phyloP scores from a whole-genome alignment of 2,329 filamentous ascomycete species.

The Fusarium pseudonygamai region DNA sequence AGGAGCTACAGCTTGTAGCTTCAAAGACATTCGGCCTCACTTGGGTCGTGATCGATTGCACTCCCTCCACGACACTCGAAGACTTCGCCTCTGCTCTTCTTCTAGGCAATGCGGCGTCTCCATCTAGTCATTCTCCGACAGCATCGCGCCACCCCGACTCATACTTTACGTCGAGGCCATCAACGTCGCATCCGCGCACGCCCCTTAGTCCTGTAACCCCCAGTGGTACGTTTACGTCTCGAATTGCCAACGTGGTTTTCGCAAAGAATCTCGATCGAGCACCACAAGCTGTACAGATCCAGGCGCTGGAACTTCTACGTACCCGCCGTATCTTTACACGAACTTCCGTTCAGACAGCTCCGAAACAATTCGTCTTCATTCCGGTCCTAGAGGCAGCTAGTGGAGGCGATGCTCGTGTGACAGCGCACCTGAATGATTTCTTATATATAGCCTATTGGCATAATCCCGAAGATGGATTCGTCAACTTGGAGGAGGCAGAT shows the following conservation, averaged over 20 bases:
- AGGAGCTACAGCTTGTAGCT: conserved; percentile 78
- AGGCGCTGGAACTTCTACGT: conserved; percentile 80
- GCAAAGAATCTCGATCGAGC: conserved; percentile 82
- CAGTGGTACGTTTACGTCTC: conserved; percentile 40
- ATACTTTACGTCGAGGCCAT: conserved; percentile 44
- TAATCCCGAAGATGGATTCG: conserved; percentile 74
- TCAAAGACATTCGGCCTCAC: conserved; percentile 77
- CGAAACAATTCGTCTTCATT: conserved; percentile 82
- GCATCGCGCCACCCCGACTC: conserved; percentile 42
- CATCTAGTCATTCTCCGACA: conserved; percentile 41
- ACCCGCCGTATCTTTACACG: conserved; percentile 81
- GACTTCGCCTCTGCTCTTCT: conserved; percentile 81
- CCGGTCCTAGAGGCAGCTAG: conserved; percentile 68
- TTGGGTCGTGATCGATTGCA: conserved; percentile 77
- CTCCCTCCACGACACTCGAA: conserved; percentile 77
- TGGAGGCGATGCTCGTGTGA: conserved; percentile 60
- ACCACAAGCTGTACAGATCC: conserved; percentile 81
- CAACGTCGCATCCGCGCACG: conserved; percentile 35
- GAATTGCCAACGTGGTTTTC: conserved; percentile 84
- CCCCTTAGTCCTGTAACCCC: conserved; percentile 45
- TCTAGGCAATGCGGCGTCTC: conserved; percentile 43
- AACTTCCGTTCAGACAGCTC: conserved; percentile 76
- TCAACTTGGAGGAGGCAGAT: conserved; percentile 74
- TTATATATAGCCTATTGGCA: conserved; percentile 92
- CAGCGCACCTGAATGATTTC: conserved; percentile 76